These are phyloP conservation scores for Chalciporus sp. DNA, from an alignment of 1,284 basidiomycete species.

Conservation along the genomic window DNA sequence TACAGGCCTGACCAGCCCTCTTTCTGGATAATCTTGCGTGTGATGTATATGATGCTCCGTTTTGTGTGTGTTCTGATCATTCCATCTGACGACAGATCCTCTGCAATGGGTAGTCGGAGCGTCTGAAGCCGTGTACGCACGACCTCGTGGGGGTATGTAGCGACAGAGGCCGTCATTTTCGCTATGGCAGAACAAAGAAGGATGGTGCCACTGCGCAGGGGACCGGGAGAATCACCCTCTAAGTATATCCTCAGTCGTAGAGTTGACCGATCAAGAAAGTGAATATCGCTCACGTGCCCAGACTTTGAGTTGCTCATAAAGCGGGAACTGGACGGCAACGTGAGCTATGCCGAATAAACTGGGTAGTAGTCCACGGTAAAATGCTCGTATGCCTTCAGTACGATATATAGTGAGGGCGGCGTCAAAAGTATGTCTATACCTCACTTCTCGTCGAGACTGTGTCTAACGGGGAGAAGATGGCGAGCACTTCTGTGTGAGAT, in stretches of 20 bases:
- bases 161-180: slow-evolving; percentile 93
- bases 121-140: slow-evolving; percentile 91
- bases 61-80: slow-evolving; percentile 54
- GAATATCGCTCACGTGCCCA: slow-evolving; percentile 67
- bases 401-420: slow-evolving; percentile 86
- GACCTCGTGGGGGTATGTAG: slow-evolving; percentile 96
- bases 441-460: slow-evolving; percentile 71
- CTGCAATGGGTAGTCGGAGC: slow-evolving; percentile 62
- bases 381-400: slow-evolving; percentile 80
- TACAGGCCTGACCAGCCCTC: slow-evolving; percentile 90
- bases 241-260: slow-evolving; percentile 9
- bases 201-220: slow-evolving; percentile 71
- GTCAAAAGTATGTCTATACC: slow-evolving; percentile 87
- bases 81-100: slow-evolving; percentile 57
- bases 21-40: slow-evolving; percentile 69
- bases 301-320: slow-evolving; percentile 91
- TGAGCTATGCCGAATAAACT: slow-evolving; percentile 89
- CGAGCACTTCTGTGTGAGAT: slow-evolving; percentile 1
- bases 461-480: slow-evolving; percentile 48
- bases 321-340: slow-evolving; percentile 93
- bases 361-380: slow-evolving; percentile 90
- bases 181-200: slow-evolving; percentile 85
- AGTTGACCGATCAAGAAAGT: not conserved
- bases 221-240: slow-evolving; percentile 59
- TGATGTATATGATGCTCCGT: slow-evolving; percentile 73